phyloP scores from a whole-genome alignment of 2,329 filamentous ascomycete genomes.

The Trichoderma breve region DNA sequence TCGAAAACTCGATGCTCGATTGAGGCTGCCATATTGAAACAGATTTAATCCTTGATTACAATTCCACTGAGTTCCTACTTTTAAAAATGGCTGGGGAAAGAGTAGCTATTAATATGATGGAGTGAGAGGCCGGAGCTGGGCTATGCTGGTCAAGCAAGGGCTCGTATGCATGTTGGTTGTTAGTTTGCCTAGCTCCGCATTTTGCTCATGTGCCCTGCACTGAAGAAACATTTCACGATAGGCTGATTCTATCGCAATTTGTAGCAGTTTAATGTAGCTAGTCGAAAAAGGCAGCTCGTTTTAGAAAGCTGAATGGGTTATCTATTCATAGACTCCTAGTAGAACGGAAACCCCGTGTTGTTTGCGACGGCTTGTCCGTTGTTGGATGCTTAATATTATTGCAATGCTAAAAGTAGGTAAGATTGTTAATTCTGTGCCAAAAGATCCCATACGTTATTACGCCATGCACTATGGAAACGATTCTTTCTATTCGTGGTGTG shows the following conservation, averaged over 20 bases:
- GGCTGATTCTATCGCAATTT: neutral
- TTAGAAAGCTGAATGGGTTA: neutral
- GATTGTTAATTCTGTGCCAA: neutral
- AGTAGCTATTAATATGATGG: too few relatives aligned
- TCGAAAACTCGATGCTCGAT: too few relatives aligned
- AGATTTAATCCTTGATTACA: too few relatives aligned
- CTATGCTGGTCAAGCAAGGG: neutral
- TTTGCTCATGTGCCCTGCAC: neutral
- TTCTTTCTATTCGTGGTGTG: neutral
- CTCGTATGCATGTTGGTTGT: neutral
- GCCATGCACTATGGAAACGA: neutral
- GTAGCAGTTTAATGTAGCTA: neutral
- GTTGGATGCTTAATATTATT: too few relatives aligned
- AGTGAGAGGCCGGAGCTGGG: neutral
- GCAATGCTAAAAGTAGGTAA: too few relatives aligned
- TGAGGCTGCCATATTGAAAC: too few relatives aligned
- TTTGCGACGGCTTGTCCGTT: neutral
- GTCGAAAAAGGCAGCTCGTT: neutral
- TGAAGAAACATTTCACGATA: neutral
- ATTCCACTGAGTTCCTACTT: too few relatives aligned
- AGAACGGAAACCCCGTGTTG: neutral
- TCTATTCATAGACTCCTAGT: neutral
- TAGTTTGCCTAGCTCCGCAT: neutral
- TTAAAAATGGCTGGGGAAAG: too few relatives aligned
- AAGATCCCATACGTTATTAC: accelerated